Evolutionary conservation across 2,329 filamentous ascomycete species (phyloP), one percentile per base, ranked within the genome.

Genomic region (Clarireedia homoeocarpa): DNA sequence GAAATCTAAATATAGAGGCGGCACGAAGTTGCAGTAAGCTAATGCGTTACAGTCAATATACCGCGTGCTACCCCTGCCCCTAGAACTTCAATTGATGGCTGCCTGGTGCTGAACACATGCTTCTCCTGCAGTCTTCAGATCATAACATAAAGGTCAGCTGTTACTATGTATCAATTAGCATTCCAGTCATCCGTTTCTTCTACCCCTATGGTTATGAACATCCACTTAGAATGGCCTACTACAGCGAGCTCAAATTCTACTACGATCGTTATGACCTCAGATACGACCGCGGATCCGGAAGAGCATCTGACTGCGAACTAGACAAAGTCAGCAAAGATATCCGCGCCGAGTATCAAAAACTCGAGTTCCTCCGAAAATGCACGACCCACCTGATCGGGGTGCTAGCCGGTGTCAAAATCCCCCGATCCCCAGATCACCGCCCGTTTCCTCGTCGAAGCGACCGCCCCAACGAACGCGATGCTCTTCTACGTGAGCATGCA

Each of bases 291-390:
- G 7, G 7, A 5, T 6, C 39, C 38, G n/a, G 17, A 5, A 40
- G 27, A 6, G 2, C 6, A 9, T 34, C 30, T 14, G n/a, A 14
- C 4, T 6, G 4, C 4, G 39, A 42, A 42, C 17, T 42, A 10
- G n/a, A 42, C 39, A 6, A 6, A 9, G 7, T 14, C 39, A 42
- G 39, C 39, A n/a, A 17, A 15, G 39, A 42, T n/a, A 7, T 42
- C 24, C 49, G 38, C 7, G 3, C 7, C 17, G 3, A 51, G 5
- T 51, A 51, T 20, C 38, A 51, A 23, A 26, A 1, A 0, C n/a
- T 51, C 14, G n/a, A 51, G 40, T 51, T 51, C n/a, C 26, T 10
- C 38, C 49, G 38, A 17, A 51, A 42, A 51, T 51, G 38, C 34
- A 51, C 10, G n/a, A 40, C 49, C 14, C 36, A 51, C 26, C 40